A percentile compares a stretch with the other conserved stretches of the same genome.
phyloP scores from a whole-genome alignment of 768 basidiomycete species.

The Hygrophorus pudorinus region DNA sequence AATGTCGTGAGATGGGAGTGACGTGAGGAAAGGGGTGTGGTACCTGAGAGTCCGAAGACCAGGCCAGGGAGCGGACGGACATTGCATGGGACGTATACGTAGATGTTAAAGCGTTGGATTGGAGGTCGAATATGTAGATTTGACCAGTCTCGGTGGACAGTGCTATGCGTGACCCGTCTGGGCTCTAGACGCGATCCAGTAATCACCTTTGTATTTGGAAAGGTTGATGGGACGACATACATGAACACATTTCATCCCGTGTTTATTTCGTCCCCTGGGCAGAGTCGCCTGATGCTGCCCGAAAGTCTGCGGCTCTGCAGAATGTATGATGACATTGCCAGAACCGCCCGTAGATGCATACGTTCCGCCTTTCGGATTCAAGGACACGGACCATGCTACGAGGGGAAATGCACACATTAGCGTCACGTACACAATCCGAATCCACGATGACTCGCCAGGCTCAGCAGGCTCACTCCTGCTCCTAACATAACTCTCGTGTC shows the following conservation, averaged over 20 bases:
- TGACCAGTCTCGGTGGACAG: conserved; percentile 82
- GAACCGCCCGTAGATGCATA: conserved; percentile 68
- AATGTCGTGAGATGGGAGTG: background rate
- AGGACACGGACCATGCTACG: conserved; percentile 75
- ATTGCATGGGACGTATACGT: conserved; percentile 87
- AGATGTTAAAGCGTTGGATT: conserved; percentile 49
- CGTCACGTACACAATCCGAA: background rate
- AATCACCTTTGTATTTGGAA: background rate
- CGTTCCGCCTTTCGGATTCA: conserved; percentile 63
- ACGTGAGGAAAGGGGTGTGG: background rate
- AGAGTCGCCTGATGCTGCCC: conserved; percentile 52
- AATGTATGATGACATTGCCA: conserved; percentile 65
- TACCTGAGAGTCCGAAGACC: conserved; percentile 87
- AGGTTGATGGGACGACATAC: conserved; percentile 29
- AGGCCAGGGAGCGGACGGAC: conserved; percentile 77
- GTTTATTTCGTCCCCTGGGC: conserved; percentile 61
- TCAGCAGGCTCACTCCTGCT: conserved; percentile 33
- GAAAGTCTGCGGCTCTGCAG: conserved; percentile 56
- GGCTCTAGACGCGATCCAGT: conserved; percentile 47
- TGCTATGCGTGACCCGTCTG: conserved; percentile 76
- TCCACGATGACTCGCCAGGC: conserved; percentile 43
- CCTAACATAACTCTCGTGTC: conserved; percentile 64
- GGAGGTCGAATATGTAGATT: conserved; percentile 77
- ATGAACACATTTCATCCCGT: conserved; percentile 66
- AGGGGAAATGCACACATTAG: conserved; percentile 2